Evolutionary conservation across 2,329 filamentous ascomycete species (phyloP).

Genomic region (Botryosphaeria dothidea): DNA sequence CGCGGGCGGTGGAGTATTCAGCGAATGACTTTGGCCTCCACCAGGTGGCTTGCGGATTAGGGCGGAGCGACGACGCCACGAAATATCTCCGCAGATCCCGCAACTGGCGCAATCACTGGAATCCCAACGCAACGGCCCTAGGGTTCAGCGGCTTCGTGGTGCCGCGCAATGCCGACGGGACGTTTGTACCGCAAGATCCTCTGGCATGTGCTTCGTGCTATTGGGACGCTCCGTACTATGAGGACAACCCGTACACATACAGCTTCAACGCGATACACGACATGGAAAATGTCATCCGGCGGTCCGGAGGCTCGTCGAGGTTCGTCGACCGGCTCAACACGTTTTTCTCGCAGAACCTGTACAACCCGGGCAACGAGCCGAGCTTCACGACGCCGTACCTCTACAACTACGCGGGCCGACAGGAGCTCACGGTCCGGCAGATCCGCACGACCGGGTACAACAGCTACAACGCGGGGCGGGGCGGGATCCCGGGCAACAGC

Average conservation of each 20-base stretch:
- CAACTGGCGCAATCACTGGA: slow-evolving; percentile 75
- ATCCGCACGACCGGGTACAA: slow-evolving; percentile 60
- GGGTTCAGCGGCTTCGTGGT: slow-evolving; percentile 68
- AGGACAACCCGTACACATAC: slow-evolving; percentile 64
- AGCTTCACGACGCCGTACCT: slow-evolving; percentile 68
- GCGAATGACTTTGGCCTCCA: slow-evolving; percentile 69
- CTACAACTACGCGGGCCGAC: slow-evolving; percentile 66
- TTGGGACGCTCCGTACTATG: slow-evolving; percentile 63
- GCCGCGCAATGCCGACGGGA: slow-evolving; percentile 54
- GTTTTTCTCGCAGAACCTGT: slow-evolving; percentile 62
- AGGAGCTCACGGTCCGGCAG: slow-evolving; percentile 61
- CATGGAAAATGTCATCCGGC: slow-evolving; percentile 54
- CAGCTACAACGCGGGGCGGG: slow-evolving; percentile 57
- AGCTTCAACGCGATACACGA: slow-evolving; percentile 71
- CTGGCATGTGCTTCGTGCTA: slow-evolving; percentile 62
- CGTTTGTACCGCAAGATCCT: slow-evolving; percentile 52
- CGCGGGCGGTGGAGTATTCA: slow-evolving; percentile 66
- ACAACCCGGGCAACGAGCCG: slow-evolving; percentile 69
- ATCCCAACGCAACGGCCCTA: slow-evolving; percentile 57
- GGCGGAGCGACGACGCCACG: slow-evolving; percentile 38
- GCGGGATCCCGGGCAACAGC: slow-evolving; percentile 68
- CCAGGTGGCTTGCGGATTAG: slow-evolving; percentile 59
- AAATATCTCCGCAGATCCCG: slow-evolving; percentile 64
- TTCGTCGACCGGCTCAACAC: slow-evolving; percentile 62
- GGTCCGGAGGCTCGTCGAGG: slow-evolving; percentile 55